A percentile compares a stretch with the other conserved stretches of the same genome.
These are phyloP conservation scores for Nannochloropsis salina DNA, from an alignment of 108 stramenopile genomes.

Conservation along the genomic window DNA sequence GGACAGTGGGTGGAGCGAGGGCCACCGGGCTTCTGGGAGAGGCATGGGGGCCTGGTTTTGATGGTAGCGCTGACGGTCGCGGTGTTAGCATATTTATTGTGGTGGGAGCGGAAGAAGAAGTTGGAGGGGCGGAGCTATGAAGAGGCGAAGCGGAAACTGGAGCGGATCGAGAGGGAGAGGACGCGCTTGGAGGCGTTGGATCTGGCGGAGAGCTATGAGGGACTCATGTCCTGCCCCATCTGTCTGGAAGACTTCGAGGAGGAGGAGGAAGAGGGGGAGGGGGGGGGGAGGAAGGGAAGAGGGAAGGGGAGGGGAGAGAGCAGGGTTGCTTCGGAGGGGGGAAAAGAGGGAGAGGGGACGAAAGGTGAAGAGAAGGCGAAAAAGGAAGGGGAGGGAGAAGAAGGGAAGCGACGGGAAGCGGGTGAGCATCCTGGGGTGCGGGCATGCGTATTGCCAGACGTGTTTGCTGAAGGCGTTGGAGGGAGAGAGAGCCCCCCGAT, in stretches of 20 bases:
- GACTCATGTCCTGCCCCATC: not conserved
- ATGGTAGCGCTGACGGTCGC: not conserved
- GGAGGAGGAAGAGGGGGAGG: not conserved
- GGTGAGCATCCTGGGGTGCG: not conserved
- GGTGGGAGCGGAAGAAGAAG: not conserved
- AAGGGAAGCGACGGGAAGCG: not conserved
- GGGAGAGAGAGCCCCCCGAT: not conserved
- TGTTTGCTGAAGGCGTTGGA: not conserved
- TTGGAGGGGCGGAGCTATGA: not conserved
- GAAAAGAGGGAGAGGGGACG: not conserved
- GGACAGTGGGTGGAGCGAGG: not conserved
- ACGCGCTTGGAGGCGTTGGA: not conserved
- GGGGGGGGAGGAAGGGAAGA: not conserved
- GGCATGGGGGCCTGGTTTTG: not conserved
- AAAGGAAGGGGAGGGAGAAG: not conserved
- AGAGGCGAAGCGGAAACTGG: not conserved
- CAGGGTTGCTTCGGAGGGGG: no score
- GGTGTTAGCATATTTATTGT: not conserved
- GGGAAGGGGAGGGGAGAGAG: not conserved
- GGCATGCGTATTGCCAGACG: not conserved
- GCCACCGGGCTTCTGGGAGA: constrained; percentile 17
- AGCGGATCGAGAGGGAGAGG: not conserved
- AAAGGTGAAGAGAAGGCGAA: not conserved
- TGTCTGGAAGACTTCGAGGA: not conserved
- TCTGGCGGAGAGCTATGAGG: not conserved